Conservation (phyloP, 805 yeast genomes). For the Candida sanyiensis region DNA sequence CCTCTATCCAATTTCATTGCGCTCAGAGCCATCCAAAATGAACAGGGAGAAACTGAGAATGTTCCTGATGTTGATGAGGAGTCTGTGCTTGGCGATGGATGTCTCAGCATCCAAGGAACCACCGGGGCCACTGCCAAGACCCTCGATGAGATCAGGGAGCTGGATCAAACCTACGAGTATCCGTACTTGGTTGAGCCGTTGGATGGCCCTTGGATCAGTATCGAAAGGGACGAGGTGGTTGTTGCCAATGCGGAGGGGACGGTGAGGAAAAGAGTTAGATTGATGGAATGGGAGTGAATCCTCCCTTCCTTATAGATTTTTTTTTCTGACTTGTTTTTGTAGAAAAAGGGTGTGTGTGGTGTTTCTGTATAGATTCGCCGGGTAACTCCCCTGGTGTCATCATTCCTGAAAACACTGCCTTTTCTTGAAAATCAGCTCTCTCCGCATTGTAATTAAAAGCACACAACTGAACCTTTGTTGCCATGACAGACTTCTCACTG, state of each 20-base stretch:
- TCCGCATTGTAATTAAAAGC: neutral
- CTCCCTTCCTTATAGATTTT: too few relatives aligned
- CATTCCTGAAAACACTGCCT: too few relatives aligned
- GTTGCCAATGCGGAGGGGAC: conserved; percentile 42
- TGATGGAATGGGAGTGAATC: conserved; percentile 41
- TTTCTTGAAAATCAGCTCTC: neutral
- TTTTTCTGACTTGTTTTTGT: too few relatives aligned
- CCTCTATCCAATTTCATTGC: conserved; percentile 87
- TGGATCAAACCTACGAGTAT: conserved; percentile 66
- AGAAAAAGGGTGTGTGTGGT: too few relatives aligned
- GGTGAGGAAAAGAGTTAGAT: conserved; percentile 29
- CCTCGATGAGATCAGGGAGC: conserved; percentile 73
- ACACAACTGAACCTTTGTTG: too few relatives aligned
- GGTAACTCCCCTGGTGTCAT: too few relatives aligned
- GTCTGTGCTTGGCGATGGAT: conserved; percentile 20
- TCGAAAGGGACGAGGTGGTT: conserved; percentile 51
- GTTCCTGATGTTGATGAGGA: conserved; percentile 21
- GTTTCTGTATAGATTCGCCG: too few relatives aligned
- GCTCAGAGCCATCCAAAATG: conserved; percentile 61
- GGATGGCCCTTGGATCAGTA: conserved; percentile 82
- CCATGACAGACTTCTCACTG: neutral
- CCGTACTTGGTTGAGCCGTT: conserved; percentile 64
- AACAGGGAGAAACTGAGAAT: too few relatives aligned
- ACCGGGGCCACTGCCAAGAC: conserved; percentile 35
- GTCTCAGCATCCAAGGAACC: conserved; percentile 7